Evolutionary conservation across 2,329 filamentous ascomycete genomes (phyloP), one percentile per base, ranked within the genome.

Genomic region (Paraphoma sp.): DNA sequence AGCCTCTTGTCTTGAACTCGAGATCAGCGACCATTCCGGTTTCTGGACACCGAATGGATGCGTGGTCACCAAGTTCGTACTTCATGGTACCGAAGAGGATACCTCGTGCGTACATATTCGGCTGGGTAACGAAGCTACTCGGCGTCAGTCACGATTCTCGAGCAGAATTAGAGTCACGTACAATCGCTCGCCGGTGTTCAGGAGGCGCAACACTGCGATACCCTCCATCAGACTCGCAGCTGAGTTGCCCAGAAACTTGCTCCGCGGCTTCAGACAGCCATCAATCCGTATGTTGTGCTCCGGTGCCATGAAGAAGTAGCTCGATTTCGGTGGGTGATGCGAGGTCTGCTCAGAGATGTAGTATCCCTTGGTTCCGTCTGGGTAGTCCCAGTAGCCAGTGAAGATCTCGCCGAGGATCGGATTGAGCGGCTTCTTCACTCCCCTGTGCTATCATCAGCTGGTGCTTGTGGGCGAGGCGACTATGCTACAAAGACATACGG

Each of bases 1-100:
- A 99, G 5, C 95, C 95, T 79, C 98, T 98, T 50, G 92, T 96
- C 81, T 98, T 98, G 85, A 99, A 99, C 65, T 99, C 95, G 59
- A 99, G 88, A 74, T 99, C 94, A 57, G 93, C 94, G 28, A 88
- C 86, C 16, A 99, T 83, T 55, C 93, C 89, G 16, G 92, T 86
- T 75, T 98, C 94, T 0, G 94, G 92, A 76, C 95, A 98, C 64
- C 89, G 86, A 17, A 99, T 91, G 68, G 93, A 92, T 75, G 93
- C 97, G 80, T 97, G 93, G 75, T 98, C 94, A 62, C 94, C 95
- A 7, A 99, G 87, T 80, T 99, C 95, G 78, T 98, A 99, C 78
- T 97, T 98, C 95, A 99, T 98, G 78, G 97, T 98, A 46, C 95
- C 95, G 71, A 99, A 97, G 8, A 99, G 83, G 57, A 99, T 98